These are phyloP conservation scores for Saturnispora quitensis DNA, from an alignment of 805 yeast species.

Conservation along the genomic window DNA sequence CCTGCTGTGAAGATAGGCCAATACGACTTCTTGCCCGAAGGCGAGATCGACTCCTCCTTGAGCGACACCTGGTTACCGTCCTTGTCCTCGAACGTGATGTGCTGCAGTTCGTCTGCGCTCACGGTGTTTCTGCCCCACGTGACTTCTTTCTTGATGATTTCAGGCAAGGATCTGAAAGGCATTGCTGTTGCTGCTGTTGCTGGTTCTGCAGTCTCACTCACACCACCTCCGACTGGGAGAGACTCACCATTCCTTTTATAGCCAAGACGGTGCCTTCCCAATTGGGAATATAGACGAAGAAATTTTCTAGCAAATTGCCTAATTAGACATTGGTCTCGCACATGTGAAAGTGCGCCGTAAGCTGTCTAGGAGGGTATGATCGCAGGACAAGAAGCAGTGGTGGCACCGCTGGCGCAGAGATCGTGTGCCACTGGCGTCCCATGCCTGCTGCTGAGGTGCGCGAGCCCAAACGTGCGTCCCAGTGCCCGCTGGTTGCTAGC, in stretches of 20 bases:
- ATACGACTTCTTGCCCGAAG: constrained; percentile 20
- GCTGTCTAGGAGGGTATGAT: no score
- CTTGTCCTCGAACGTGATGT: constrained; percentile 13
- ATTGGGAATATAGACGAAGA: background rate
- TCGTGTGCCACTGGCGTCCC: no score
- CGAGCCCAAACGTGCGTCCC: no score
- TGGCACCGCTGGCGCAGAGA: no score
- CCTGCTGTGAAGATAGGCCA: constrained; percentile 80
- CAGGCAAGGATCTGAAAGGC: constrained; percentile 11
- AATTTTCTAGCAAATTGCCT: background rate
- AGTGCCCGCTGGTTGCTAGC: no score
- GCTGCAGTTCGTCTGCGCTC: constrained; percentile 15
- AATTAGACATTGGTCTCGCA: background rate
- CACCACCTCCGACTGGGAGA: background rate
- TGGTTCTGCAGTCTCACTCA: no score
- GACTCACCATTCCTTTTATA: background rate
- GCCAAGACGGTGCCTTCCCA: background rate
- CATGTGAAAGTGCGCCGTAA: background rate
- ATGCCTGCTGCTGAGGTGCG: no score
- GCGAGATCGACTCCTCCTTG: constrained; percentile 21
- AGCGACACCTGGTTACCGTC: constrained; percentile 17
- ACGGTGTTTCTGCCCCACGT: constrained; percentile 21
- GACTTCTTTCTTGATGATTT: constrained; percentile 18
- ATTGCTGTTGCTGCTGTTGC: background rate
- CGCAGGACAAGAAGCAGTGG: no score